A percentile compares a stretch with the other conserved stretches of the same genome.
Conservation (phyloP, 257 asterid species). For the Fraxinus cuspidata region DNA sequence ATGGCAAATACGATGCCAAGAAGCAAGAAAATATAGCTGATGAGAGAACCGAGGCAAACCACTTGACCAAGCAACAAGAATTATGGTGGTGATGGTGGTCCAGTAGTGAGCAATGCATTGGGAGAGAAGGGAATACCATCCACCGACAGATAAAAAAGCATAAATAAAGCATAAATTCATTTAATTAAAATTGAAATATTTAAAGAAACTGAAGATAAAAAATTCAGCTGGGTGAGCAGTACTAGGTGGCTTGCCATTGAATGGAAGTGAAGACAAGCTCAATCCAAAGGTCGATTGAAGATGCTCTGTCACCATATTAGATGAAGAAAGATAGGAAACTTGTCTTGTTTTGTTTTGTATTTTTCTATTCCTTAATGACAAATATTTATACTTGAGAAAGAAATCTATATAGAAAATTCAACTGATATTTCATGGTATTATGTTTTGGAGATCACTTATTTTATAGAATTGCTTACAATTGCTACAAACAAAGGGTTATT, state of each 20-base stretch:
- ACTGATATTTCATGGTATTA: neutral
- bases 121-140: neutral
- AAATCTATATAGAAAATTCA: neutral
- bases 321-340: neutral
- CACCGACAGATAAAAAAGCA: neutral
- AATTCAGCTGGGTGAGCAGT: neutral
- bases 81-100: neutral
- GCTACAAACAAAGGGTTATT: neutral
- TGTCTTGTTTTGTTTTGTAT: slow-evolving; percentile 41
- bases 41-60: no score
- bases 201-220: neutral
- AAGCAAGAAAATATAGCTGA: neutral
- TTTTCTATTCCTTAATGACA: neutral
- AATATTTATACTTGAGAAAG: neutral
- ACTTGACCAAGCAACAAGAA: no score
- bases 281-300: neutral
- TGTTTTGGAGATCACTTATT: neutral
- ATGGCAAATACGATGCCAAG: neutral
- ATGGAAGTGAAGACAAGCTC: neutral
- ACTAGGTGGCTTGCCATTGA: neutral
- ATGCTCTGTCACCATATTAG: neutral
- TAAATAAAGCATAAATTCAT: neutral
- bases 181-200: neutral
- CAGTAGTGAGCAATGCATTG: neutral
- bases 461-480: neutral